Evolutionary conservation across 345 rosid species (phyloP), one percentile per base, ranked within the genome.

Genomic region (Camelina hispida): DNA sequence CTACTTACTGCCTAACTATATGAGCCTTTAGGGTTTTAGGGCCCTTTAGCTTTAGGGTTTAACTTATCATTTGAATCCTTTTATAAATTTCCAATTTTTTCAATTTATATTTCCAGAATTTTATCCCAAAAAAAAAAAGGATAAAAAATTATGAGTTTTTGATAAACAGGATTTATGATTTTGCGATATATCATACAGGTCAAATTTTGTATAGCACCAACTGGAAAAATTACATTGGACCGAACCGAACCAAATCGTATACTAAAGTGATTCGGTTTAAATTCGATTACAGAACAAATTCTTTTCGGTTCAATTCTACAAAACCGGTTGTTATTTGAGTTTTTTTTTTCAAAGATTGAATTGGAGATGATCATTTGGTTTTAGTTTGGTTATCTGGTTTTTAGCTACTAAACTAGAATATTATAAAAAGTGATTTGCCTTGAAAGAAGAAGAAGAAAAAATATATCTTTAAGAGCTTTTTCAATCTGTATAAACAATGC

Each of bases 11-110:
- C 30, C 30, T 28, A 28, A 28, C 51, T 46, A 46, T 46, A 46
- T 46, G 51, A 46, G 51, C 18, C 51, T 46, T 46, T 46, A 46
- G 51, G 51, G 51, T 46, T 46, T 46, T 46, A 46, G 51, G 51
- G 9, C 51, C 9, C 18, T 46, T 46, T 46, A 46, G 51, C 18
- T 46, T 46, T 46, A 46, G 51, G 51, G 51, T 46, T 46, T 46
- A n/a, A n/a, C 51, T 46, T 46, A 4, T 28, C 1, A 46, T 46
- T 46, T 46, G 47, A 42, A 42, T 13, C 47, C 7, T 42, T 42
- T 42, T 13, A 5, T 42, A 13, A 13, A 12, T 2, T n/a, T 2
- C 16, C 51, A n/a, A 28, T 25, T 46, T 46, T 15, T 46, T 17
- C 18, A 6, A 46, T 46, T 42, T 42, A 12, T 5, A 46, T n/a